Conservation (phyloP, 345 rosid species). For the Arabidopsis arenosa region DNA sequence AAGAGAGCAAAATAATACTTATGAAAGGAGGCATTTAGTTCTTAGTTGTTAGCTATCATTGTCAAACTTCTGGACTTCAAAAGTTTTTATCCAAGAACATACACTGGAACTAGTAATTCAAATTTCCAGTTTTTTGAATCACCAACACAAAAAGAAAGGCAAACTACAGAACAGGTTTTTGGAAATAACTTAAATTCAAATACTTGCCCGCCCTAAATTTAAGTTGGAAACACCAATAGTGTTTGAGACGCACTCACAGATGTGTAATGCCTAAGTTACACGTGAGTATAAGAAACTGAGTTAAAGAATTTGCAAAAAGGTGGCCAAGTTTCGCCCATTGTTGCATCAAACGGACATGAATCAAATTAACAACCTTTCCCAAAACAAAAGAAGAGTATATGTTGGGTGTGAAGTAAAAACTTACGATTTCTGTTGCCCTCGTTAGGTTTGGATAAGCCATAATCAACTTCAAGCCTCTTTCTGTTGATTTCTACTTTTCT, state of each 20-base stretch:
- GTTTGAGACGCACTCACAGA: constrained; percentile 5
- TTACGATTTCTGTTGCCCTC: constrained; percentile 58
- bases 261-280: background rate
- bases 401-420: constrained; percentile 38
- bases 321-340: constrained; percentile 6
- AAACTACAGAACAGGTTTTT: background rate
- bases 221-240: constrained; percentile 1
- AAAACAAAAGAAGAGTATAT: constrained; percentile 19
- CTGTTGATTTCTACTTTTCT: constrained; percentile 77
- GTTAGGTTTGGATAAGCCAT: constrained; percentile 56
- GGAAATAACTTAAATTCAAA: background rate
- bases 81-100: background rate
- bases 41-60: background rate
- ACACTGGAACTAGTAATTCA: background rate
- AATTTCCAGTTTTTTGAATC: background rate
- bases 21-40: background rate
- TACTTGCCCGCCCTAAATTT: constrained; percentile 1
- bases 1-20: background rate
- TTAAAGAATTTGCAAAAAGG: background rate
- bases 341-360: constrained; percentile 6
- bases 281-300: background rate
- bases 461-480: constrained; percentile 76
- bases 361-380: constrained; percentile 5
- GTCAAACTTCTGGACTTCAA: background rate
- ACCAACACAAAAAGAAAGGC: background rate